Base-by-base conservation (phyloP, 1,284 basidiomycete species). In the Coniferiporia sulphurascens region DNA sequence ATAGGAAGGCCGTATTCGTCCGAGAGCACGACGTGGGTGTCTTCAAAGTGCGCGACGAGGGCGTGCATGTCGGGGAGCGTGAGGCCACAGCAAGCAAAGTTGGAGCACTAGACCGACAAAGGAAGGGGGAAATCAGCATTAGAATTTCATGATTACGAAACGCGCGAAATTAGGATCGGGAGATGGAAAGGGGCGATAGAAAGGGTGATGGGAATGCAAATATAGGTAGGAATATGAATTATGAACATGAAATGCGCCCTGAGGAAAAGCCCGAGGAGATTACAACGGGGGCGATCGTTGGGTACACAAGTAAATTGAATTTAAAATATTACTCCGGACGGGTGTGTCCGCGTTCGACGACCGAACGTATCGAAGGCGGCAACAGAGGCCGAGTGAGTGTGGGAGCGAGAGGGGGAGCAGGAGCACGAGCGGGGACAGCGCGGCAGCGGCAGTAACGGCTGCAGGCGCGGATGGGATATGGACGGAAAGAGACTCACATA, bases 41-140 rank as follows among this genome's bases (percentile, higher is more conserved):
- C 80, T 63, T 89, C 85, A 59, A 83, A 82, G 67, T 89, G 88
- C 64, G 84, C 82, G 60, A 89, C 74, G 52, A 88, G 79, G 55
- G 79, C 80, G 68, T 89, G 87, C 56, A 89, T 74, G 72, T 89
- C 85, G 3, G 79, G 72, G 17, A 87, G 76, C 48, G 75, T 69
- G 53, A 80, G 72, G 22, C 81, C 80, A 69, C 86, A 89, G 71
- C 87, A 90, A 22, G 77, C 76, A 69, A 86, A 89, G 70, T 88
- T 76, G 27, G 78, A 78, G 66, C 81, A 85, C 82, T 85, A 65
- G 27, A 3, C n/a, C n/a, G n/a, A n/a, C n/a, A n/a, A n/a, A n/a
- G n/a, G n/a, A n/a, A n/a, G n/a, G n/a, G n/a, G n/a, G n/a, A n/a
- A n/a, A 38, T 32, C 17, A 52, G 9, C 32, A 19, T 32, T 5